These are phyloP conservation scores for Leccinum subspadiceum DNA, from an alignment of 1,284 basidiomycete species.

Conservation along the genomic window DNA sequence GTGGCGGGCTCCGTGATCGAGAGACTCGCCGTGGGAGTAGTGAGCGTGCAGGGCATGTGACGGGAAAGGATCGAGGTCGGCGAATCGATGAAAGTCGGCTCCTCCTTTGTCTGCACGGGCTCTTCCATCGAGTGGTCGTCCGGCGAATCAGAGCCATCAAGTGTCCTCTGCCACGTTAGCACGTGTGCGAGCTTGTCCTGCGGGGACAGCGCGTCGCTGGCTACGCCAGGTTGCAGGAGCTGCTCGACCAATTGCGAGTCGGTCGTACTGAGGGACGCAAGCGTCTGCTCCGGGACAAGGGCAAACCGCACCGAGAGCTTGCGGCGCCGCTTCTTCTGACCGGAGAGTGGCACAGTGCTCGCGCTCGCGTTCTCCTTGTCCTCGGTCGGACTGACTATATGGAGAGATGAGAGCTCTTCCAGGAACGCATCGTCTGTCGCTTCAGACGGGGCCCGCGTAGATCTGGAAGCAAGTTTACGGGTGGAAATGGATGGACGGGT, in stretches of 20 bases:
- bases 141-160: conserved; percentile 9
- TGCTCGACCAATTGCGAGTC: conserved; percentile 33
- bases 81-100: neutral
- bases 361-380: conserved; percentile 8
- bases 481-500: conserved; percentile 18
- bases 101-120: conserved; percentile 2
- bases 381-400: conserved; percentile 27
- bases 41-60: conserved; percentile 54
- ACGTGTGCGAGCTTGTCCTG: conserved; percentile 25
- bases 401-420: conserved; percentile 32
- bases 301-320: conserved; percentile 33
- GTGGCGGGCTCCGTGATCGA: conserved; percentile 25
- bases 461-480: conserved; percentile 3
- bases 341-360: neutral
- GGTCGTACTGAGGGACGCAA: conserved; percentile 30
- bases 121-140: neutral
- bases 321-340: conserved; percentile 10
- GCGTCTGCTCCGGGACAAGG: conserved; percentile 33
- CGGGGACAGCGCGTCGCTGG: conserved; percentile 20
- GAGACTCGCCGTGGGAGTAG: conserved; percentile 46
- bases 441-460: neutral
- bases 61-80: conserved; percentile 20
- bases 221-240: conserved; percentile 32
- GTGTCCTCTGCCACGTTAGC: conserved; percentile 27
- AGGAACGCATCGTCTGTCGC: conserved; percentile 20